Base-by-base conservation (phyloP, 768 basidiomycete species). In the Boletus subparvulus region DNA sequence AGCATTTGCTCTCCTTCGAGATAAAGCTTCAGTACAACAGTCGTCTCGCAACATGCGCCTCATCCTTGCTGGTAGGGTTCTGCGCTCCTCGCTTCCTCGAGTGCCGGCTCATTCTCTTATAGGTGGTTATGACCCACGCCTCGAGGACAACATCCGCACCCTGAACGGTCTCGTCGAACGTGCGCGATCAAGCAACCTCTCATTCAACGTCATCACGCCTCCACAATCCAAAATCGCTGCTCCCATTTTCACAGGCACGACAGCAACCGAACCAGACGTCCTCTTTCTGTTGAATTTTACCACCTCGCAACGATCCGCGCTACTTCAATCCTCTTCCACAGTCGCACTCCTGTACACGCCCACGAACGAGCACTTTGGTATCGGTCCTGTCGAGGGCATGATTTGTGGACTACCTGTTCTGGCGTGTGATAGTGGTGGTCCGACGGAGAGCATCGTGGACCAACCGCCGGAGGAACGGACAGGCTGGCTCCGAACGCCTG, bases 311-410 rank as follows among this genome's bases (percentile, higher is more conserved):
- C 88, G 95, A 32, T 85, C 90, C 1, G 86, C 87, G 8, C 82
- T 98, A 1, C 84, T 99, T 37, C 82, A 75, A 13, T 80, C 84
- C 6, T 69, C 82, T 0, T 81, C 80, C 6, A 91, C 92, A 0
- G 72, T 83, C 16, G 90, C 83, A 0, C 77, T 98, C 0, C 79
- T 99, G 8, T 99, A 99, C 70, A 99, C 96, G 0, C 97, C 96
- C 0, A 76, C 82, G 9, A 96, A 96, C 70, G 96, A 99, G 65
- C 96, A 99, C 70, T 97, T 98, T 69, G 97, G 96, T 2, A 98
- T 99, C 62, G 95, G 88, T 0, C 96, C 97, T 3, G 83, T 98
- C 4, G 96, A 99, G 70, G 94, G 85, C 0, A 98, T 98, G 94
- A 81, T 85, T 9, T 94, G 90, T 46, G 92, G 94, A 3, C 71